phyloP scores from a whole-genome alignment of 495 filamentous ascomycete genomes.

The Viridothelium virens region DNA sequence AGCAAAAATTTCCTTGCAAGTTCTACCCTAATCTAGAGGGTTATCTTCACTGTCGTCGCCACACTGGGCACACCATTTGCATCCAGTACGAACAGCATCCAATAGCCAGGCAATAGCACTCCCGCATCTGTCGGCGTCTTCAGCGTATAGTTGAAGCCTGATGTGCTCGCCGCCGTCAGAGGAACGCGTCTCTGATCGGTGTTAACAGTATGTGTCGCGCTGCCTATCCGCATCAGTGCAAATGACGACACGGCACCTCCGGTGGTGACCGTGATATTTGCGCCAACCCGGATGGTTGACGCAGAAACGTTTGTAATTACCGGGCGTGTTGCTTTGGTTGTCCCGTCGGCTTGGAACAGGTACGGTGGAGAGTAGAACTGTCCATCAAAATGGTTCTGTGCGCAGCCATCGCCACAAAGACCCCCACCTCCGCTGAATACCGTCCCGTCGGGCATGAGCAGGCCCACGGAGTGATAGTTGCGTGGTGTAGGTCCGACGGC shows the following conservation, averaged over 20 bases:
- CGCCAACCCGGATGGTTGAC: conserved; percentile 28
- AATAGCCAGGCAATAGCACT: conserved; percentile 49
- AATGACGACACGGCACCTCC: conserved; percentile 22
- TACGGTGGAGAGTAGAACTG: conserved; percentile 53
- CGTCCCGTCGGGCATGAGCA: conserved; percentile 50
- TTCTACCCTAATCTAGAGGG: not conserved
- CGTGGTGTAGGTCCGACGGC: conserved; percentile 40
- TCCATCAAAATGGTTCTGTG: conserved; percentile 50
- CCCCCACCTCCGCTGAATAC: conserved; percentile 51
- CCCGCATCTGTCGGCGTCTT: conserved; percentile 44
- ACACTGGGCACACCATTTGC: conserved; percentile 44
- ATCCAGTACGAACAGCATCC: conserved; percentile 49
- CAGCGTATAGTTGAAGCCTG: conserved; percentile 27
- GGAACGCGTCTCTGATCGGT: conserved; percentile 51
- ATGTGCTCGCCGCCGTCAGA: conserved; percentile 26
- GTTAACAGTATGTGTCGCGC: conserved; percentile 50
- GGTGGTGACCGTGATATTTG: conserved; percentile 34
- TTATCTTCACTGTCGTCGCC: conserved; percentile 24
- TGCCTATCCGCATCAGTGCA: conserved; percentile 42
- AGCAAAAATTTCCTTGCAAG: no score
- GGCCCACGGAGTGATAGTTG: conserved; percentile 49
- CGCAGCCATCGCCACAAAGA: conserved; percentile 44
- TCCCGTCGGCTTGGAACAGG: conserved; percentile 41
- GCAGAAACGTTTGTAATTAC: conserved; percentile 29
- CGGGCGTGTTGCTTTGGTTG: conserved; percentile 37